Evolutionary conservation across 805 yeast genomes (phyloP).

Genomic region (Nakazawaea sp.): DNA sequence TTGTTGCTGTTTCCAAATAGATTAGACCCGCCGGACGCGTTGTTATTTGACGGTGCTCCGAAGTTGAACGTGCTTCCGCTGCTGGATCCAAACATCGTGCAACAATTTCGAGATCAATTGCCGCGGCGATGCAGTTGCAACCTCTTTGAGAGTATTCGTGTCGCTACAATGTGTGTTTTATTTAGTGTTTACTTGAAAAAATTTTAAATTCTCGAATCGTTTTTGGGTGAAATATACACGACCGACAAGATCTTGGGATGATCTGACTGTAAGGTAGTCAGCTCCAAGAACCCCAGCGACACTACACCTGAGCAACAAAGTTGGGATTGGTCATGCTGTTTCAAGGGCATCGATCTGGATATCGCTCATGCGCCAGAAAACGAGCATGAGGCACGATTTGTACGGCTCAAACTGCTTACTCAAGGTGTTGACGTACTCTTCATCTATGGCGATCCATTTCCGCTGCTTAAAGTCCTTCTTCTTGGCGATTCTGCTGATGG

Average conservation of each 20-base stretch:
- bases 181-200: no score
- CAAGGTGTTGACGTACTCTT: constrained; percentile 45
- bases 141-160: no score
- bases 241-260: no score
- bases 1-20: constrained; percentile 18
- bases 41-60: constrained; percentile 20
- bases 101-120: no score
- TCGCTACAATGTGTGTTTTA: no score
- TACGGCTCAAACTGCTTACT: constrained; percentile 63
- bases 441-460: constrained; percentile 64
- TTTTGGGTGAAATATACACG: no score
- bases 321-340: no score
- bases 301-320: no score
- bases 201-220: no score
- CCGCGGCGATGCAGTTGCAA: no score
- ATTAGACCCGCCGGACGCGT: constrained; percentile 3
- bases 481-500: constrained; percentile 26
- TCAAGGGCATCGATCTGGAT: constrained; percentile 45
- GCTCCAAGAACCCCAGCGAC: no score
- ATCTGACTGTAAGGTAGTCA: no score
- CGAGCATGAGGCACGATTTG: constrained; percentile 57
- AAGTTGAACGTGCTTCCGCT: constrained; percentile 20
- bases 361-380: constrained; percentile 66
- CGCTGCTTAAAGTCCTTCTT: constrained; percentile 37
- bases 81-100: constrained; percentile 8